phyloP scores from a whole-genome alignment of 2,329 filamentous ascomycete genomes.

The Hypoxylon sp. region DNA sequence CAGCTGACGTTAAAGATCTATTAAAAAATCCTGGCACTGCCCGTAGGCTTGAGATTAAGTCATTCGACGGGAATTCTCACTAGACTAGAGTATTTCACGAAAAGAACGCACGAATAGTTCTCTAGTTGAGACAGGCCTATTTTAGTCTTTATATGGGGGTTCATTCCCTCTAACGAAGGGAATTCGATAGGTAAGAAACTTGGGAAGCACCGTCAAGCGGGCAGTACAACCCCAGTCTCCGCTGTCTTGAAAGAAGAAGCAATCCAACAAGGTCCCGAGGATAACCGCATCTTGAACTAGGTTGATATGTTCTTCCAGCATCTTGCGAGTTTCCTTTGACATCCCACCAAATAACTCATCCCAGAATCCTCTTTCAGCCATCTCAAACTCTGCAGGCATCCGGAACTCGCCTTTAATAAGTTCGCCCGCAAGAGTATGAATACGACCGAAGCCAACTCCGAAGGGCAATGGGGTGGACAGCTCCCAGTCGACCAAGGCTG shows the following conservation, averaged over 20 bases:
- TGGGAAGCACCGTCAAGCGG: slow-evolving; percentile 50
- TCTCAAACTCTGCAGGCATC: slow-evolving; percentile 50
- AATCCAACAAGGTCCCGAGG: slow-evolving; percentile 46
- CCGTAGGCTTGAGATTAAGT: background rate
- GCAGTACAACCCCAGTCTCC: slow-evolving; percentile 21
- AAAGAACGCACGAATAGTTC: background rate
- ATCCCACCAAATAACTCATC: slow-evolving; percentile 49
- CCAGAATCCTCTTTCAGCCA: slow-evolving; percentile 51
- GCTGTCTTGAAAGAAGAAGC: slow-evolving; percentile 50
- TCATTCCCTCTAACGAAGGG: slow-evolving; percentile 35
- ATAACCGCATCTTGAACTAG: slow-evolving; percentile 54
- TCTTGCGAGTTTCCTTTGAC: slow-evolving; percentile 45
- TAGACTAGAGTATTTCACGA: background rate
- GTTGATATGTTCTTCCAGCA: slow-evolving; percentile 54
- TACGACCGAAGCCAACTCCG: slow-evolving; percentile 45
- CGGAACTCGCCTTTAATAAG: slow-evolving; percentile 49
- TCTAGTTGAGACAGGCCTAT: background rate
- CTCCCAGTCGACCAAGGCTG: slow-evolving; percentile 52
- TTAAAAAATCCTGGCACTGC: background rate
- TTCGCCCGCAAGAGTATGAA: slow-evolving; percentile 49
- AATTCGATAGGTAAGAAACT: slow-evolving; percentile 52
- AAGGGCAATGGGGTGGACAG: slow-evolving; percentile 37
- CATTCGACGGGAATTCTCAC: background rate
- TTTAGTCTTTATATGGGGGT: slow-evolving; percentile 12
- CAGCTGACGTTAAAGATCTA: background rate